Conservation (phyloP, 805 yeast species). For the Dipodascopsis tothii region DNA sequence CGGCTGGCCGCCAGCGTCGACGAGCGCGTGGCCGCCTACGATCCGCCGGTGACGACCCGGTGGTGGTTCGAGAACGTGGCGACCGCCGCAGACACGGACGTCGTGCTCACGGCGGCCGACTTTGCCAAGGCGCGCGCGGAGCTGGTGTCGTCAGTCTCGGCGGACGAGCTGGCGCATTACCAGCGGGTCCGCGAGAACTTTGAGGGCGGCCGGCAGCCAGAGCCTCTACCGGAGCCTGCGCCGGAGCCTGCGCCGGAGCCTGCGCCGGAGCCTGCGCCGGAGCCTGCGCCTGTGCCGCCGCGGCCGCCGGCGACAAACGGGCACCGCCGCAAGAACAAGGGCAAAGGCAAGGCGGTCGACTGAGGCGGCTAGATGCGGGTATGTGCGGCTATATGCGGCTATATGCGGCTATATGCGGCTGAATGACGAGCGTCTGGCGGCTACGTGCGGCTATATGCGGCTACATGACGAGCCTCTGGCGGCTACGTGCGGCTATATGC, state of each 20-base stretch:
- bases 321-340: background rate
- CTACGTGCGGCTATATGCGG: no score
- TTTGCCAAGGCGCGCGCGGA: constrained; percentile 68
- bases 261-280: constrained; percentile 4
- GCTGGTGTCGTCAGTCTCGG: constrained; percentile 77
- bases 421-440: no score
- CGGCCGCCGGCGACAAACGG: background rate
- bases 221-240: background rate
- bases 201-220: constrained; percentile 44
- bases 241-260: constrained; percentile 1
- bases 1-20: constrained; percentile 76
- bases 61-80: constrained; percentile 90
- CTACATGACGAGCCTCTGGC: no score
- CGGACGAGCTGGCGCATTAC: constrained; percentile 79
- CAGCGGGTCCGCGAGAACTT: constrained; percentile 69
- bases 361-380: no score
- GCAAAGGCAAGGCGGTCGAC: background rate
- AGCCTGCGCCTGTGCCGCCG: no score
- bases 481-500: no score
- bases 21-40: constrained; percentile 47
- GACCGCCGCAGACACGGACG: constrained; percentile 55
- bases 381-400: no score
- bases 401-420: no score
- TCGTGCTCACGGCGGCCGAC: constrained; percentile 61
- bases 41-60: constrained; percentile 55